phyloP scores from a whole-genome alignment of 192 early-diverging fungal genomes.

The Jimgerdemannia lactiflua region DNA sequence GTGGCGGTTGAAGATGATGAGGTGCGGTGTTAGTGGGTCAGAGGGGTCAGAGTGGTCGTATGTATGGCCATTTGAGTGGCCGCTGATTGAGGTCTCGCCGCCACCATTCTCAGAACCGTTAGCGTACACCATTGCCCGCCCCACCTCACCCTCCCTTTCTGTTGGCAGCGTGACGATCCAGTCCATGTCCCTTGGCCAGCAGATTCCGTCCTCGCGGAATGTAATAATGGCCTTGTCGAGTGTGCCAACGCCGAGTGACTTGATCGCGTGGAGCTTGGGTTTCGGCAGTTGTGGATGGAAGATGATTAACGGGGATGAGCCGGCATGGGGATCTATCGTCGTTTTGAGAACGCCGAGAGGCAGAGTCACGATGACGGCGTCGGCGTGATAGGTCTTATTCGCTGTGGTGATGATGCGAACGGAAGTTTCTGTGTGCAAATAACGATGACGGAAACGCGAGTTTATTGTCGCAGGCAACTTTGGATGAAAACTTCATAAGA shows the following conservation, averaged over 20 bases:
- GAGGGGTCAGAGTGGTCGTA: neutral
- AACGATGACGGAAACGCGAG: too few relatives aligned
- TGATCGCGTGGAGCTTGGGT: conserved; percentile 26
- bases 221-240: conserved; percentile 46
- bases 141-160: neutral
- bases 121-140: too few relatives aligned
- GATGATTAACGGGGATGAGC: too few relatives aligned
- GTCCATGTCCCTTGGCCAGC: too few relatives aligned
- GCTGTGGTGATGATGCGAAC: too few relatives aligned
- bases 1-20: neutral
- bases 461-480: too few relatives aligned
- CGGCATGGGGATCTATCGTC: neutral
- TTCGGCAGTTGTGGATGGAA: conserved; percentile 33
- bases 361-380: conserved; percentile 33
- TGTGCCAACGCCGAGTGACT: conserved; percentile 31
- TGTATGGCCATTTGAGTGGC: neutral
- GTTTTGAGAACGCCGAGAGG: conserved; percentile 41
- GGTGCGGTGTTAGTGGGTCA: neutral
- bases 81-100: neutral
- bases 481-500: too few relatives aligned
- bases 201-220: too few relatives aligned
- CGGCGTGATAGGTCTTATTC: conserved; percentile 25
- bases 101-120: neutral
- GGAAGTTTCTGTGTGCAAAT: too few relatives aligned
- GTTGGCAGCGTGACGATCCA: neutral